These are phyloP conservation scores for Kuraishia borneana DNA, from an alignment of 805 yeast species.

Conservation along the genomic window DNA sequence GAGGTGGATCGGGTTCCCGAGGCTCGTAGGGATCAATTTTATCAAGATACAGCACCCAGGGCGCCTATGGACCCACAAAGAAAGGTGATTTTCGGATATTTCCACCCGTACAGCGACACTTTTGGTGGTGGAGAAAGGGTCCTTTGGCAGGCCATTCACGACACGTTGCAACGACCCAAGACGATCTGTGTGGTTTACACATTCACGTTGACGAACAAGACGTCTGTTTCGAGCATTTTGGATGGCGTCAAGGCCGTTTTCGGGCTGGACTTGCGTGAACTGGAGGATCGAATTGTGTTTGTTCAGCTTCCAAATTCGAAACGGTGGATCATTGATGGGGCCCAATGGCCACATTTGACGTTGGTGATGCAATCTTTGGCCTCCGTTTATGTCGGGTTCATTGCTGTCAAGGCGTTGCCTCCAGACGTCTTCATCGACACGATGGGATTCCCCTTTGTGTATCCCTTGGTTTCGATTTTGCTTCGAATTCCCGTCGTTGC, in stretches of 20 bases:
- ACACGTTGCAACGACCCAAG: constrained; percentile 41
- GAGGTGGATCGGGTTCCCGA: constrained; percentile 5
- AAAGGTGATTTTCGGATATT: constrained; percentile 59
- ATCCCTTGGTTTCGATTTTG: constrained; percentile 47
- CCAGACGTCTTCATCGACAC: constrained; percentile 96
- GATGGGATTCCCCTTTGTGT: constrained; percentile 85
- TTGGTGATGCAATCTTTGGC: constrained; percentile 84
- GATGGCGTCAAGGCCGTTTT: constrained; percentile 13
- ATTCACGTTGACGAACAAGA: constrained; percentile 13
- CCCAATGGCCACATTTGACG: constrained; percentile 70
- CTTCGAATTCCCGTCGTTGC: constrained; percentile 69
- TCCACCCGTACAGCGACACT: constrained; percentile 92
- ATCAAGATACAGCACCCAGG: constrained; percentile 14
- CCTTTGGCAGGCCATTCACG: constrained; percentile 83
- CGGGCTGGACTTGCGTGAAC: constrained; percentile 9
- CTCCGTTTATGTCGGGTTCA: constrained; percentile 52
- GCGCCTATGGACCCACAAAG: constrained; percentile 26
- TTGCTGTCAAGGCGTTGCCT: constrained; percentile 53
- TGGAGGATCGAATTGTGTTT: constrained; percentile 12
- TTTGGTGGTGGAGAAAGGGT: constrained; percentile 99
- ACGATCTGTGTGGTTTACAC: constrained; percentile 59
- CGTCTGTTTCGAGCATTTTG: constrained; percentile 14
- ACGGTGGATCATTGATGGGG: constrained; percentile 53
- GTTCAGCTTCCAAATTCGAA: constrained; percentile 18
- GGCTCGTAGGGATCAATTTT: background rate